Evolutionary conservation across 108 stramenopile species (phyloP).

Genomic region (Parietichytrium sp.): DNA sequence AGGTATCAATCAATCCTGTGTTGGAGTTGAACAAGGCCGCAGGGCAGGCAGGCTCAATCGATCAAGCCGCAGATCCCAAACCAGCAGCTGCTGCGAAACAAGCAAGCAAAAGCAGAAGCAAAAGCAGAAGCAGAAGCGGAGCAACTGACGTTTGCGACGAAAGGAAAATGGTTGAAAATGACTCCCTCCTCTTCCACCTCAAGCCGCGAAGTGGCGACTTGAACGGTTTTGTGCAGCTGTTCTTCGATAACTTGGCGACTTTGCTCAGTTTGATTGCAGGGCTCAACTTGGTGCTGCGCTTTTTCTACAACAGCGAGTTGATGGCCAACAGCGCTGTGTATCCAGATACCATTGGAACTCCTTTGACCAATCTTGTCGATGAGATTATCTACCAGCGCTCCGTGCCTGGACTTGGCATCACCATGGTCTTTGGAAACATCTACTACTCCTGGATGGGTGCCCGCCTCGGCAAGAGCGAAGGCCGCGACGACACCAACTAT

Average conservation of each 20-base stretch:
- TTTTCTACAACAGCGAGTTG: neutral
- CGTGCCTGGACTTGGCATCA: slow-evolving; percentile 68
- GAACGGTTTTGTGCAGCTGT: slow-evolving; percentile 56
- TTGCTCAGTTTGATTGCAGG: slow-evolving; percentile 60
- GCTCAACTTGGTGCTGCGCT: slow-evolving; percentile 46
- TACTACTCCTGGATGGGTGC: slow-evolving; percentile 64
- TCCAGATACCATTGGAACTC: neutral
- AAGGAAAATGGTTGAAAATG: neutral
- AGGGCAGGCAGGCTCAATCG: neutral
- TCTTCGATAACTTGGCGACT: slow-evolving; percentile 71
- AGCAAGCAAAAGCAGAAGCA: neutral
- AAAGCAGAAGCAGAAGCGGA: neutral
- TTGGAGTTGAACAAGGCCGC: neutral
- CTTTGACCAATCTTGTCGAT: slow-evolving; percentile 24
- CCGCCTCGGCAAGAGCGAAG: slow-evolving; percentile 55
- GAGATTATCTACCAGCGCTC: slow-evolving; percentile 61
- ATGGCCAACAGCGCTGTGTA: neutral
- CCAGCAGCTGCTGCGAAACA: neutral
- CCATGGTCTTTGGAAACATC: slow-evolving; percentile 59
- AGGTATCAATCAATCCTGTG: neutral
- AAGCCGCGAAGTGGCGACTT: slow-evolving; percentile 50
- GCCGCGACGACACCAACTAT: neutral
- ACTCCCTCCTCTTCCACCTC: neutral
- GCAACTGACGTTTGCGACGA: neutral
- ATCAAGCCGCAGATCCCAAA: neutral